Evolutionary conservation across 768 basidiomycete genomes (phyloP).

Genomic region (Daedaleopsis nitida): DNA sequence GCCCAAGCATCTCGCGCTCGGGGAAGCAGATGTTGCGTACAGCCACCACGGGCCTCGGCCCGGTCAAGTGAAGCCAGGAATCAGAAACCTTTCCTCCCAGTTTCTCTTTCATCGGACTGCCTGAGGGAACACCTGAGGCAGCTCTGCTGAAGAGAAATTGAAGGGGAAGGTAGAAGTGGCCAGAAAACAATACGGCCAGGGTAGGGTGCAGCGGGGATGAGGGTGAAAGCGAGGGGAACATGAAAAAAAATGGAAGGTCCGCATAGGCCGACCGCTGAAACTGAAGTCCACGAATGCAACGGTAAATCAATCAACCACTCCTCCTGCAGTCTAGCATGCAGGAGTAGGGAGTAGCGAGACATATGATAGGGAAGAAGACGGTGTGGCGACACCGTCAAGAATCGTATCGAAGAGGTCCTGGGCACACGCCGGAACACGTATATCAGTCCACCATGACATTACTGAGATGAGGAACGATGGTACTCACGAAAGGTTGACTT

Average conservation of each 20-base stretch:
- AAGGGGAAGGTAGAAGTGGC: slow-evolving; percentile 2
- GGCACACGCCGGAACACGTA: neutral
- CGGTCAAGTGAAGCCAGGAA: neutral
- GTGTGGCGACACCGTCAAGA: neutral
- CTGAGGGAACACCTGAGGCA: neutral
- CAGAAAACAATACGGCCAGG: slow-evolving; percentile 2
- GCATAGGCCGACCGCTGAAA: too few species aligned
- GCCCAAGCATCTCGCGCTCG: neutral
- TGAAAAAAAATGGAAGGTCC: neutral
- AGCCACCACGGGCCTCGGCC: neutral
- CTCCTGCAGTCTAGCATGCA: neutral
- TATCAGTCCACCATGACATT: neutral
- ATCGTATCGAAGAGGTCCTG: neutral
- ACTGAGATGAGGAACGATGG: neutral
- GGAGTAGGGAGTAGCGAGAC: neutral
- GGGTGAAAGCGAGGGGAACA: neutral
- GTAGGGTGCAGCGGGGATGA: neutral
- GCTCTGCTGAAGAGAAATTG: neutral
- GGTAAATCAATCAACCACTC: neutral
- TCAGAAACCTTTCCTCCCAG: neutral
- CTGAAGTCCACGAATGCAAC: too few species aligned
- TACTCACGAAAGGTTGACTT: neutral
- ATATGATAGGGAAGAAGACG: neutral
- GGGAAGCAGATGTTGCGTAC: neutral
- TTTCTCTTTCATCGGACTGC: neutral